A percentile compares a stretch with the other conserved stretches of the same genome.
These are phyloP conservation scores for Nigrospora oryzae DNA, from an alignment of 2,329 filamentous ascomycete species.

Conservation along the genomic window DNA sequence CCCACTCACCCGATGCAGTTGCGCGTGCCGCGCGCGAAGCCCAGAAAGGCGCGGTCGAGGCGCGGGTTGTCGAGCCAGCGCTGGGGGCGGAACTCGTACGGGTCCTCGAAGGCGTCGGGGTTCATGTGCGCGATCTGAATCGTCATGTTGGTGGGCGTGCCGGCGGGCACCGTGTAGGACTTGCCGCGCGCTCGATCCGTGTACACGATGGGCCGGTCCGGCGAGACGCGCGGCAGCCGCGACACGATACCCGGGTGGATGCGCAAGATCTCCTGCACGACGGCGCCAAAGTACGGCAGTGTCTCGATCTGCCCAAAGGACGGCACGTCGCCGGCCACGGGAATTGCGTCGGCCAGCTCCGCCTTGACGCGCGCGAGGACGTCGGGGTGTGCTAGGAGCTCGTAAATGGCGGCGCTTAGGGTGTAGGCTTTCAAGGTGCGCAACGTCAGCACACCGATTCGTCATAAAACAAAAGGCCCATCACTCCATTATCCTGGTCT, in stretches of 20 bases:
- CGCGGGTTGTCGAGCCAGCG: conserved; percentile 13
- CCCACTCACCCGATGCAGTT: conserved; percentile 15
- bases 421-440: too few species aligned
- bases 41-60: conserved; percentile 3
- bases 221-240: conserved; percentile 19
- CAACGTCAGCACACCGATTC: too few species aligned
- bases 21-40: conserved; percentile 10
- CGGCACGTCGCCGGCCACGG: conserved; percentile 1
- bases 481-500: too few species aligned
- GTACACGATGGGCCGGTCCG: conserved; percentile 8
- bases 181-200: background rate
- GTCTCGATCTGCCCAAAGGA: conserved; percentile 12
- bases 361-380: conserved; percentile 2
- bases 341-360: conserved; percentile 3
- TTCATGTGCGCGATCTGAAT: background rate
- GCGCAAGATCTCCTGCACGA: conserved; percentile 24
- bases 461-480: too few species aligned
- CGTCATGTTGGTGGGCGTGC: conserved; percentile 2
- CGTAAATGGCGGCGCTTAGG: conserved; percentile 6
- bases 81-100: background rate
- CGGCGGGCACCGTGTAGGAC: conserved; percentile 3
- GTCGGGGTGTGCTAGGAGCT: conserved; percentile 7
- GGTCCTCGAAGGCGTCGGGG: background rate
- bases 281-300: conserved; percentile 21
- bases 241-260: conserved; percentile 25